Evolutionary conservation across 2,329 filamentous ascomycete species (phyloP).

Genomic region (Arthroderma sp.): DNA sequence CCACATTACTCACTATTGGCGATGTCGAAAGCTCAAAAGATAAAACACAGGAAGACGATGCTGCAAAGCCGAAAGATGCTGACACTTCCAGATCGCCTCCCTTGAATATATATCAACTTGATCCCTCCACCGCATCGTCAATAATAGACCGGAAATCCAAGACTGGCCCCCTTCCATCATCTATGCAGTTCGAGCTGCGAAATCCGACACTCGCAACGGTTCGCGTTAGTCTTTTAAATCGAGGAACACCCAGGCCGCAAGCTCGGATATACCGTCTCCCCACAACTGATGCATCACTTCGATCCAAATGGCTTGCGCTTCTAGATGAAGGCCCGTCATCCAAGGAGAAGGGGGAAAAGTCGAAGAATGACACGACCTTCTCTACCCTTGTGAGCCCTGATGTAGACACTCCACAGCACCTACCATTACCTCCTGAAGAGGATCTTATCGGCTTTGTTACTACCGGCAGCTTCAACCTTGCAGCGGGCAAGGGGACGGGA

Average conservation of each 20-base stretch:
- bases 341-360: not conserved
- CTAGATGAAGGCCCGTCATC: slow-evolving; percentile 1
- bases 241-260: slow-evolving; percentile 57
- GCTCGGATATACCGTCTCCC: slow-evolving; percentile 82
- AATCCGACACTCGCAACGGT: slow-evolving; percentile 43
- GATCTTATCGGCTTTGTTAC: slow-evolving; percentile 88
- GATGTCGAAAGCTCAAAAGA: not conserved
- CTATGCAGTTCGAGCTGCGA: slow-evolving; percentile 10
- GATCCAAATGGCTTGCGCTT: slow-evolving; percentile 53
- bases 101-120: slow-evolving; percentile 26
- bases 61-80: not conserved
- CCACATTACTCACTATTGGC: no score
- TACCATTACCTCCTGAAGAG: slow-evolving; percentile 53
- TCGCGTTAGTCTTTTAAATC: slow-evolving; percentile 51
- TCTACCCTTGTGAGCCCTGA: slow-evolving; percentile 33
- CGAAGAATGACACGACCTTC: slow-evolving; percentile 29
- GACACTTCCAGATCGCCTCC: slow-evolving; percentile 15
- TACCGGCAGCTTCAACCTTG: slow-evolving; percentile 68
- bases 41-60: not conserved
- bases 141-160: slow-evolving; percentile 20
- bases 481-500: slow-evolving; percentile 60
- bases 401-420: slow-evolving; percentile 24
- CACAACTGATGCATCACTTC: slow-evolving; percentile 38
- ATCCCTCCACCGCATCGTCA: slow-evolving; percentile 23
- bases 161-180: slow-evolving; percentile 8